Evolutionary conservation across 1,139 yeast genomes (phyloP), one percentile per base, ranked within the genome.

Genomic region (Taiozyma onychis): DNA sequence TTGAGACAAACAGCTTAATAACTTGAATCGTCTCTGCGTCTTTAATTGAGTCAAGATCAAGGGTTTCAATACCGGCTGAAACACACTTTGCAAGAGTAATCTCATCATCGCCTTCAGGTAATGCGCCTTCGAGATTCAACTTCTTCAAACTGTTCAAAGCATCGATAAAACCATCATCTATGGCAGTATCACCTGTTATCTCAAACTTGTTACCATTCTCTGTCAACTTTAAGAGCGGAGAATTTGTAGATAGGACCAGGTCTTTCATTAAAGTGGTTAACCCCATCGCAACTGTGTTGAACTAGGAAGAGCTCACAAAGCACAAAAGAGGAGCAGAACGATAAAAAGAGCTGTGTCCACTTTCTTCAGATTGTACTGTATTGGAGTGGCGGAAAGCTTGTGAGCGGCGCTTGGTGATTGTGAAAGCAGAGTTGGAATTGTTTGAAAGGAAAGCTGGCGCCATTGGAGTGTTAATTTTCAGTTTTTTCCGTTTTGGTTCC

Each of bases 1-100:
- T 57, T 1, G 62, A 56, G 8, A 49, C 42, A 8, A 54, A 39
- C 13, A 61, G 45, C 2, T 59, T 50, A 1, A 55, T 24, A 3
- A 49, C 43, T 24, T 50, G 49, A 5, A 55, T 41, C 13, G 44
- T 39, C 13, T 45, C 51, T 13, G 34, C 39, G 16, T 35, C 45
- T 5, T 34, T 14, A 14, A 47, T 21, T 4, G 13, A 4, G 5
- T 18, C 26, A n/a, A 46, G 44, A 16, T 50, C 50, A 22, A 47
- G 30, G 3, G 6, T 14, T 4, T 35, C 18, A 34, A 50, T 39
- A 9, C 8, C 10, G 11, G 22, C 13, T 4, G 44, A 11, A 11
- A 50, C 43, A 14, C 30, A n/a, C n/a, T 44, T 41, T 4, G 45
- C 46, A 32, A 32, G 22, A 4, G 21, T 24, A 14, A 6, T 13